phyloP scores from a whole-genome alignment of 768 basidiomycete genomes.

The Lactarius evosmus region DNA sequence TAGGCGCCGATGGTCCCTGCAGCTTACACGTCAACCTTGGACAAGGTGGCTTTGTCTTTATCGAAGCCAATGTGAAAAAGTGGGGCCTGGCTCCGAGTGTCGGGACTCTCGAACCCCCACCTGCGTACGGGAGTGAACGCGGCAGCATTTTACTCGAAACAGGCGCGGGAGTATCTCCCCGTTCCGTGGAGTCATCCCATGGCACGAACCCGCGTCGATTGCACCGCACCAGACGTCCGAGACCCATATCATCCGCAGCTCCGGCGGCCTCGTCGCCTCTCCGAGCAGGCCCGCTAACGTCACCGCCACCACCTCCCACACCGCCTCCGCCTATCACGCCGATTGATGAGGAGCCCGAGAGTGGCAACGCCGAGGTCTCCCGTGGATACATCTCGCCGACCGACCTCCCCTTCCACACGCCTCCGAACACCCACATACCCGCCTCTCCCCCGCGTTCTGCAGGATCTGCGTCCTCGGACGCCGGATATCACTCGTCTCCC shows the following conservation, averaged over 20 bases:
- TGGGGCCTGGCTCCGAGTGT: slow-evolving; percentile 98
- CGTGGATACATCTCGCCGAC: slow-evolving; percentile 60
- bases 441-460: slow-evolving; percentile 37
- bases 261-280: slow-evolving; percentile 65
- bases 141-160: slow-evolving; percentile 95
- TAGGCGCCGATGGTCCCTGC: slow-evolving; percentile 95
- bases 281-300: slow-evolving; percentile 46
- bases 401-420: slow-evolving; percentile 58
- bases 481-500: slow-evolving; percentile 34
- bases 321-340: slow-evolving; percentile 71
- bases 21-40: slow-evolving; percentile 97
- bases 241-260: slow-evolving; percentile 41
- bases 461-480: slow-evolving; percentile 31
- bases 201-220: slow-evolving; percentile 50
- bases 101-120: slow-evolving; percentile 95
- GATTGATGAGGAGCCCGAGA: slow-evolving; percentile 61
- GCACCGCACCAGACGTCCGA: slow-evolving; percentile 58
- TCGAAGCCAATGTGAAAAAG: slow-evolving; percentile 99
- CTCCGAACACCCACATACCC: slow-evolving; percentile 49
- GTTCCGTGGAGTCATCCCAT: slow-evolving; percentile 42
- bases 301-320: slow-evolving; percentile 45
- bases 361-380: slow-evolving; percentile 48
- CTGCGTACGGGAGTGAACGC: slow-evolving; percentile 95
- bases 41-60: slow-evolving; percentile 97
- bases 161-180: slow-evolving; percentile 48